Conservation (phyloP, 163 green algal species). For the Scenedesmus sp. region DNA sequence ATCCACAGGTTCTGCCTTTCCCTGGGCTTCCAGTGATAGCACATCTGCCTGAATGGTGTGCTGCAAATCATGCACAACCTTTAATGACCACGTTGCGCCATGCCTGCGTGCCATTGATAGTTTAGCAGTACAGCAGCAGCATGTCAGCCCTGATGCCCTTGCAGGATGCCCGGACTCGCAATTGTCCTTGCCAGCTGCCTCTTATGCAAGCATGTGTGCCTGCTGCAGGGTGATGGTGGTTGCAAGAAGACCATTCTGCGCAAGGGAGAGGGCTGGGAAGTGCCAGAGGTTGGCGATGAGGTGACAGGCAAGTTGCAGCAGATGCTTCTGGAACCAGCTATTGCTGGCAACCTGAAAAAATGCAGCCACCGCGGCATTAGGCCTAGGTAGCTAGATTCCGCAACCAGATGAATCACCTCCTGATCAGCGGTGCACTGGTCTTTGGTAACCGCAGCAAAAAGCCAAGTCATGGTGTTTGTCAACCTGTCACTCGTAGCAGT, state of each 20-base stretch:
- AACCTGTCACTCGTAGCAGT: too few species aligned
- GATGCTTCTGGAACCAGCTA: neutral
- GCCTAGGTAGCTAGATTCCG: too few species aligned
- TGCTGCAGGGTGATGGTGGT: slow-evolving; percentile 79
- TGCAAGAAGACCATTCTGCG: slow-evolving; percentile 87
- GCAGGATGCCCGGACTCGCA: neutral
- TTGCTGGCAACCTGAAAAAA: neutral
- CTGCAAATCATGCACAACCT: neutral
- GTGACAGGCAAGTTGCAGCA: slow-evolving; percentile 76
- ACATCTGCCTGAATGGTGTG: neutral
- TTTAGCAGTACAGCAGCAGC: neutral
- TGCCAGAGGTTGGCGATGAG: slow-evolving; percentile 82
- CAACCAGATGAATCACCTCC: too few species aligned
- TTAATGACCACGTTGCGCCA: neutral
- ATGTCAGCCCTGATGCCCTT: neutral
- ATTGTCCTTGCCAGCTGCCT: neutral
- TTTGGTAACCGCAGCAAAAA: too few species aligned
- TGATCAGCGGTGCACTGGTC: neutral
- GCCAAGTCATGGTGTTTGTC: too few species aligned
- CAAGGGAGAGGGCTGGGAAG: slow-evolving; percentile 79
- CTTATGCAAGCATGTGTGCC: neutral
- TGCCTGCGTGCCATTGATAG: neutral
- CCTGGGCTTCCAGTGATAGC: neutral
- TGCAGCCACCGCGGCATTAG: neutral
- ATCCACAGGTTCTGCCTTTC: neutral